Conservation (phyloP, 2,329 filamentous ascomycete genomes). For the Aspergillus alliaceus region DNA sequence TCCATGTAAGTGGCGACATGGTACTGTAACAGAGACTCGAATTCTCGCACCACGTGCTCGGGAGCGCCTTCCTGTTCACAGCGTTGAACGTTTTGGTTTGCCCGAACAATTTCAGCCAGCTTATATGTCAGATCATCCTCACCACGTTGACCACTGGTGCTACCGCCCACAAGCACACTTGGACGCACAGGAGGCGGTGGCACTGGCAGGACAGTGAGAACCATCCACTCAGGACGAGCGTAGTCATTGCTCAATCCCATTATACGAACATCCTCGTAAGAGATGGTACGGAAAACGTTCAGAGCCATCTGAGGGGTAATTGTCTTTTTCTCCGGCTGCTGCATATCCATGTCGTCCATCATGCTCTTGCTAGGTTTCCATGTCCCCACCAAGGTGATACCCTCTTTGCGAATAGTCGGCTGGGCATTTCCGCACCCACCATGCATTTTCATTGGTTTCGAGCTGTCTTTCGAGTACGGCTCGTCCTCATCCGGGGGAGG, state of each 20-base stretch:
- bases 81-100: conserved; percentile 90
- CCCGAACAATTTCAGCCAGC: conserved; percentile 94
- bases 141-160: conserved; percentile 84
- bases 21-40: conserved; percentile 89
- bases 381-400: conserved; percentile 75
- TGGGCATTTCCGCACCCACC: conserved; percentile 92
- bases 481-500: conserved; percentile 66
- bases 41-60: conserved; percentile 86
- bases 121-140: conserved; percentile 99
- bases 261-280: conserved; percentile 74
- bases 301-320: conserved; percentile 84
- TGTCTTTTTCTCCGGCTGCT: conserved; percentile 73
- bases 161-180: conserved; percentile 96
- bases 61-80: conserved; percentile 90
- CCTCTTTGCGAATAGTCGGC: conserved; percentile 83
- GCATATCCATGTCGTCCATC: conserved; percentile 62
- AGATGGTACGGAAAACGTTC: conserved; percentile 82
- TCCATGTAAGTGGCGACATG: conserved; percentile 99
- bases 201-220: conserved; percentile 90
- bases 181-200: conserved; percentile 93
- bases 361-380: conserved; percentile 73
- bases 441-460: conserved; percentile 61
- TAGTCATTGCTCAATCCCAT: conserved; percentile 95
- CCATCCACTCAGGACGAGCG: conserved; percentile 97
- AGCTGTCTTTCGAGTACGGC: conserved; percentile 64